Conservation (phyloP, 306 rosid species). For the Benincasa hispida region DNA sequence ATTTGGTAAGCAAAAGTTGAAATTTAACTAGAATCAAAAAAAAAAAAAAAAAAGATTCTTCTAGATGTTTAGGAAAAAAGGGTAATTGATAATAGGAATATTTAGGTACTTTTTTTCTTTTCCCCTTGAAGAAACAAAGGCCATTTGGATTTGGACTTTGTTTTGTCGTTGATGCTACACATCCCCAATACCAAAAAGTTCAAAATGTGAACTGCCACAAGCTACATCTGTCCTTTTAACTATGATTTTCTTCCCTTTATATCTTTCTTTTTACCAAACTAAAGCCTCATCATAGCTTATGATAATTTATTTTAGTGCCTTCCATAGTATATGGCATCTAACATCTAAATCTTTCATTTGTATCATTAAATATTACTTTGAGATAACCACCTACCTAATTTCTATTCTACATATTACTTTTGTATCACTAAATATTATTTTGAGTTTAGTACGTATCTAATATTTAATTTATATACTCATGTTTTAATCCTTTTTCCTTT, state of each 20-base stretch:
- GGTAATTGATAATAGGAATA: neutral
- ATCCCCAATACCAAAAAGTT: neutral
- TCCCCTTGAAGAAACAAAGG: neutral
- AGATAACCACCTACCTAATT: neutral
- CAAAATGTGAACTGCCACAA: neutral
- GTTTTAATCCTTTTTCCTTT: too few relatives aligned
- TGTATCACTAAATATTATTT: too few relatives aligned
- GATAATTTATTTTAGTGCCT: neutral
- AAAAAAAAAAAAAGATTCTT: too few relatives aligned
- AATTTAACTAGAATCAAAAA: too few relatives aligned
- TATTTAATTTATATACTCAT: too few relatives aligned
- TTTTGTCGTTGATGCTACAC: neutral
- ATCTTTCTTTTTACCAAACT: neutral
- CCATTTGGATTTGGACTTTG: neutral
- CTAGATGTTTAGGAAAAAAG: neutral
- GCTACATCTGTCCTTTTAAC: neutral
- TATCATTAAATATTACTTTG: neutral
- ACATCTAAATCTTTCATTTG: neutral
- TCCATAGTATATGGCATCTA: neutral
- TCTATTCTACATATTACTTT: neutral
- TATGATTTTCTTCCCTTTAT: neutral
- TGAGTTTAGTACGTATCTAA: too few relatives aligned
- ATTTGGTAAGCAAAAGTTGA: too few relatives aligned
- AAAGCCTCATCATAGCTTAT: neutral
- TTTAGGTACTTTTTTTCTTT: neutral